Percentiles rank a stretch among this genome's conserved stretches.
Conservation (phyloP, 2,329 filamentous ascomycete species). For the Graphium sp. region DNA sequence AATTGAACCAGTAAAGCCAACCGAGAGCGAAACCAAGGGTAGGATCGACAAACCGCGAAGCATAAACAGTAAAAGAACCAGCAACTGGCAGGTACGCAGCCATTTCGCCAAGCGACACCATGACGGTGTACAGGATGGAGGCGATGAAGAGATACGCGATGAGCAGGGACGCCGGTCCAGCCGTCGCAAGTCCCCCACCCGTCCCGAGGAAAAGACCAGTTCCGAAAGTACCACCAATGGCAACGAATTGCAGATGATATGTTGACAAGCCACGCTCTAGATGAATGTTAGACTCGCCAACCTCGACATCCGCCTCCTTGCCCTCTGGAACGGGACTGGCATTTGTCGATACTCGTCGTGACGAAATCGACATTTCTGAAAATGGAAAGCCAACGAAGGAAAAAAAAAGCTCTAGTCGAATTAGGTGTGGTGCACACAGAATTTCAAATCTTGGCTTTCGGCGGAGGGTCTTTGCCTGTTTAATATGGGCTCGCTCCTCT, state of each 20-base stretch:
- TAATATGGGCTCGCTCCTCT: too few species aligned
- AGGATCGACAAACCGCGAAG: constrained; percentile 56
- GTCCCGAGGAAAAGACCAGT: constrained; percentile 58
- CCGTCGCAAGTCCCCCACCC: constrained; percentile 41
- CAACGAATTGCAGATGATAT: constrained; percentile 31
- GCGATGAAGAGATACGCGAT: constrained; percentile 57
- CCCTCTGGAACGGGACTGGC: too few species aligned
- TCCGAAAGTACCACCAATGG: constrained; percentile 47
- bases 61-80: constrained; percentile 63
- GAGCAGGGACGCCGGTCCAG: constrained; percentile 49
- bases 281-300: constrained; percentile 16
- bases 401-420: too few species aligned
- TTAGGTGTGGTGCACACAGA: too few species aligned
- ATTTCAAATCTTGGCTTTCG: too few species aligned
- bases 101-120: constrained; percentile 56
- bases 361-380: too few species aligned
- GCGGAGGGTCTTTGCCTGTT: too few species aligned
- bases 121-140: constrained; percentile 57
- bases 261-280: constrained; percentile 18
- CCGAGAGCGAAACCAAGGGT: constrained; percentile 63
- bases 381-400: too few species aligned
- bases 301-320: constrained; percentile 16
- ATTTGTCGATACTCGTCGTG: too few species aligned
- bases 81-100: constrained; percentile 62
- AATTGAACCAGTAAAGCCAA: constrained; percentile 74